Base-by-base conservation (phyloP, 2,329 filamentous ascomycete genomes). In the Botrytis paeoniae region DNA sequence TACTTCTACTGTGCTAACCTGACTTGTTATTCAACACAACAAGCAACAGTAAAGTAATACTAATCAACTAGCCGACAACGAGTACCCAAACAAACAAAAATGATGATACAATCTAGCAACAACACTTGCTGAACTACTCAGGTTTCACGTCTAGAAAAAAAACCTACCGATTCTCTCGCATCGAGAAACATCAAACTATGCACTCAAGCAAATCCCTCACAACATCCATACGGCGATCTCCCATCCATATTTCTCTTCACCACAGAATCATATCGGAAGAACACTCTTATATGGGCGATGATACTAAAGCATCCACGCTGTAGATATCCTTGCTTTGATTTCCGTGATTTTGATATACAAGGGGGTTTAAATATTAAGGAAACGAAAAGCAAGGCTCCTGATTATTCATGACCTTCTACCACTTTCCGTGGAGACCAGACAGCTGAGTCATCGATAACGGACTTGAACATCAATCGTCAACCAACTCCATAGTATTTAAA, bases 181-280 rank as follows among this genome's bases (percentile, higher is more conserved):
- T 12, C 12, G 25, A 54, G 25, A 54, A 16, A n/a, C 5, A 54
- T 0, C 2, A 16, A 51, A 54, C 12, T n/a, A n/a, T n/a, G 1
- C 12, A 1, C 48, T 54, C 12, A 14, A 54, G 12, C 25, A 54
- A 54, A 54, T 54, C 45, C 4, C 45, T 10, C 45, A 25, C 8
- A 48, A 0, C 20, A 48, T 48, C 0, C 20, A 10, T 4, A 0
- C 45, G 6, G 25, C 5, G 4, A 54, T 16, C 0, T 7, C 5
- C 25, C 12, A 16, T n/a, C 12, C 9, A n/a, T 54, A n/a, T 54
- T 14, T 7, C 12, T 54, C 25, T 7, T n/a, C 48, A n/a, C 25
- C 5, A 16, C 5, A 54, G 10, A n/a, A 6, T 51, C 10, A 14
- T 3, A n/a, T 14, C 48, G 1, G 25, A 0, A 9, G 2, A n/a